Conservation (phyloP, 2,329 filamentous ascomycete species). For the Aspergillus glaucus region DNA sequence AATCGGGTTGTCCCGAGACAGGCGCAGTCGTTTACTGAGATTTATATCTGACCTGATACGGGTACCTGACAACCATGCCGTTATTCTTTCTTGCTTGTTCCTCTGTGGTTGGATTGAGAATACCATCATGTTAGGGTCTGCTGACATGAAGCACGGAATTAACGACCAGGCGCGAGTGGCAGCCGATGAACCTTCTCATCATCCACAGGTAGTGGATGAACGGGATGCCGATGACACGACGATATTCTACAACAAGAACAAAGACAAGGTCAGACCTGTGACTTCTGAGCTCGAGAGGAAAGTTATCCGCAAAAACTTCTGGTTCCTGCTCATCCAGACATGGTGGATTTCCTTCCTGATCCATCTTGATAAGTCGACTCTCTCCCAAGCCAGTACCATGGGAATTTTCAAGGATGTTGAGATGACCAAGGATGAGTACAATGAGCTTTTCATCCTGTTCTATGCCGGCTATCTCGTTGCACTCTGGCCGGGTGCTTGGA, state of each 20-base stretch:
- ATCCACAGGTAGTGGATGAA: not conserved
- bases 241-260: constrained; percentile 5
- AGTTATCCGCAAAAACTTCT: constrained; percentile 5
- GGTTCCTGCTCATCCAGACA: constrained; percentile 4
- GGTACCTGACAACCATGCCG: no score
- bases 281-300: constrained; percentile 4
- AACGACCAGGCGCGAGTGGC: no score
- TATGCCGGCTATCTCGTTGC: constrained; percentile 8
- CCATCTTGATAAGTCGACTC: constrained; percentile 5
- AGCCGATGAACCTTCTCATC: no score
- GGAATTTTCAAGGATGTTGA: constrained; percentile 6
- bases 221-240: constrained; percentile 4
- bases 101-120: no score
- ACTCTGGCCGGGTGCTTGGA: constrained; percentile 6
- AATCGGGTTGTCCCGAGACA: no score
- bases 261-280: constrained; percentile 1
- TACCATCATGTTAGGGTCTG: no score
- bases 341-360: constrained; percentile 8
- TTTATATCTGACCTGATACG: no score
- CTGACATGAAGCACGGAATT: no score
- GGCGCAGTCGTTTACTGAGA: no score
- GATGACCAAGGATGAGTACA: constrained; percentile 7
- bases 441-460: constrained; percentile 7
- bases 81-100: no score
- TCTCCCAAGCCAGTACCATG: constrained; percentile 6